A percentile compares a stretch with the other conserved stretches of the same genome.
Conservation (phyloP, 164 flowering plant genomes). For the Umbilicus rupestris region DNA sequence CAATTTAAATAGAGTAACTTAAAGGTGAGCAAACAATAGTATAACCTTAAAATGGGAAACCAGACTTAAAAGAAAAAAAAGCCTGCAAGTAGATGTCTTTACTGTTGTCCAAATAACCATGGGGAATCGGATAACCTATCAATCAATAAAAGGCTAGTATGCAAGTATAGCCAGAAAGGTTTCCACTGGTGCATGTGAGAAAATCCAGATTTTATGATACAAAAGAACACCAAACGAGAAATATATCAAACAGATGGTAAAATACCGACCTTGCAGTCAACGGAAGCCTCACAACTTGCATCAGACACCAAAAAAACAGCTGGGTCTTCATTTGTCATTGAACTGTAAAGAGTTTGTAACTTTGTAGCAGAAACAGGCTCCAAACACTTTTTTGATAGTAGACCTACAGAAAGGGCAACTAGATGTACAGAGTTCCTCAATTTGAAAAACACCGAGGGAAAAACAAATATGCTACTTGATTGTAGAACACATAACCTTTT, state of each 20-base stretch:
- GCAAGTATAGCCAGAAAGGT: background rate
- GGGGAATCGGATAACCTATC: background rate
- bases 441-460: background rate
- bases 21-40: background rate
- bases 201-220: background rate
- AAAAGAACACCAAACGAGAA: background rate
- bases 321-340: slow-evolving; percentile 25
- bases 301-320: slow-evolving; percentile 22
- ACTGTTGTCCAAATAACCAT: background rate
- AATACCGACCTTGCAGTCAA: slow-evolving; percentile 40
- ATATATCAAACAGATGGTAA: background rate
- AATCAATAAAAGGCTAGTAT: background rate
- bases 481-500: background rate
- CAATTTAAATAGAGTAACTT: background rate
- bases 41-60: background rate
- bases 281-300: slow-evolving; percentile 17
- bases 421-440: background rate
- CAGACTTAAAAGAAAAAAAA: background rate
- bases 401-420: slow-evolving; percentile 13
- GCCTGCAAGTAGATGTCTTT: background rate
- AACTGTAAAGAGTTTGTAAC: slow-evolving; percentile 22
- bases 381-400: slow-evolving; percentile 26
- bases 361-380: slow-evolving; percentile 23
- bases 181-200: background rate
- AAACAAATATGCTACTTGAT: background rate